Percentiles rank a stretch among this genome's conserved stretches.
Conservation (phyloP, 2,329 filamentous ascomycete species). For the Curvularia hawaiiensis region DNA sequence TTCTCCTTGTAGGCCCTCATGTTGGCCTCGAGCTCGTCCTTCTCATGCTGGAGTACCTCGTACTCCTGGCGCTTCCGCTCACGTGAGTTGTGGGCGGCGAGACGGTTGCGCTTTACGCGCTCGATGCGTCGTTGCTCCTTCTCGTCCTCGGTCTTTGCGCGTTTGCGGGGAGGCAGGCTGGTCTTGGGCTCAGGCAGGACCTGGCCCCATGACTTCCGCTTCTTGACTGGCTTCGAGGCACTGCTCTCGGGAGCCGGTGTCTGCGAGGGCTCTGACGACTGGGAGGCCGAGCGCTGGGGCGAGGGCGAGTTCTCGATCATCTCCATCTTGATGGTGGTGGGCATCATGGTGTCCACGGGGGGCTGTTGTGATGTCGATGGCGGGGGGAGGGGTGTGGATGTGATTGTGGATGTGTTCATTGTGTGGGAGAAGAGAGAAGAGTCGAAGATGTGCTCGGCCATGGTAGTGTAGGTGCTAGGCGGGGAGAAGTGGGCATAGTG, state of each 20-base stretch:
- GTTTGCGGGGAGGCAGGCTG: conserved; percentile 92
- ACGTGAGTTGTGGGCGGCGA: conserved; percentile 93
- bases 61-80: conserved; percentile 92
- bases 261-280: conserved; percentile 24
- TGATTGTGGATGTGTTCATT: conserved; percentile 30
- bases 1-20: conserved; percentile 61
- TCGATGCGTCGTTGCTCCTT: conserved; percentile 98
- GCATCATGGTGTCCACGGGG: conserved; percentile 20
- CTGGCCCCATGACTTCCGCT: conserved; percentile 98
- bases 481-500: conserved; percentile 40
- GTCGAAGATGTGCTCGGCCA: conserved; percentile 37
- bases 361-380: conserved; percentile 14
- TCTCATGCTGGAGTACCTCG: conserved; percentile 75
- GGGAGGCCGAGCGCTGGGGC: conserved; percentile 23
- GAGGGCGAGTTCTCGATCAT: conserved; percentile 43
- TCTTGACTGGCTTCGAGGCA: conserved; percentile 72
- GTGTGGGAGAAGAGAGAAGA: conserved; percentile 28
- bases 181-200: conserved; percentile 96
- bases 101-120: conserved; percentile 93
- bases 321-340: conserved; percentile 51
- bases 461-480: conserved; percentile 32
- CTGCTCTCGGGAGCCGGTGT: conserved; percentile 30
- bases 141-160: conserved; percentile 97
- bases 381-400: conserved; percentile 1
- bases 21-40: conserved; percentile 66